These are phyloP conservation scores for Backusella mclennaniae DNA, from an alignment of 192 early-diverging fungal species.

Conservation along the genomic window DNA sequence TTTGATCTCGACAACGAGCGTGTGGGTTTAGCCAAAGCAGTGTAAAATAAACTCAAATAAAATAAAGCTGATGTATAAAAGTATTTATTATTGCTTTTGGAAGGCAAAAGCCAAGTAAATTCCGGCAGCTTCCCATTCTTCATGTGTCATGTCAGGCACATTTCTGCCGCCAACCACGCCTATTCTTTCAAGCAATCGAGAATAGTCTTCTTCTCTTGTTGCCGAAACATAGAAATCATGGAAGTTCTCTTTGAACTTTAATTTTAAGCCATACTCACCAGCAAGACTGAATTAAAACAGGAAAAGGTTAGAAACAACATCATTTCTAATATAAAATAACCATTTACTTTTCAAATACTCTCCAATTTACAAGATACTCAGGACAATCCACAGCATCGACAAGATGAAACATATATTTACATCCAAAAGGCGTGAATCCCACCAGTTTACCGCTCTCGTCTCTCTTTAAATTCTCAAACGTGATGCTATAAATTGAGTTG, in stretches of 20 bases:
- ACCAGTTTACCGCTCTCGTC: conserved; percentile 3
- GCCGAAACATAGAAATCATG: conserved; percentile 79
- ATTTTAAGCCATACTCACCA: conserved; percentile 74
- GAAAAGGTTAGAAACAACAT: neutral
- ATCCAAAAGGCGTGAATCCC: conserved; percentile 69
- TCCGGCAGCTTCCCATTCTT: conserved; percentile 94
- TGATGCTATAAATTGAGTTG: conserved; percentile 86
- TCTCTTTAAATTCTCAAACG: conserved; percentile 68
- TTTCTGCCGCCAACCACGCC: conserved; percentile 71
- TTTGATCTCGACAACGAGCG: neutral
- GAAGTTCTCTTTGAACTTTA: conserved; percentile 73
- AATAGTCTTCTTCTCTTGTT: conserved; percentile 47
- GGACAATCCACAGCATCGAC: conserved; percentile 97
- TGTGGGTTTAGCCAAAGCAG: neutral
- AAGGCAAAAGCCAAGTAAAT: conserved; percentile 76
- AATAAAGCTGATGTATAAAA: neutral
- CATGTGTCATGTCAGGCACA: conserved; percentile 56
- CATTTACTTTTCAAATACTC: conserved; percentile 68
- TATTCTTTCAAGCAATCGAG: conserved; percentile 76
- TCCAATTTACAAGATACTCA: conserved; percentile 90
- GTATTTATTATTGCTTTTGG: conserved; percentile 41
- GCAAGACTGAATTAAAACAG: conserved; percentile 61
- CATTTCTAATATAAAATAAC: no score
- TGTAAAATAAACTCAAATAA: neutral
- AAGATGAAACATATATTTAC: conserved; percentile 88